Evolutionary conservation across 192 early-diverging fungal species (phyloP).

Genomic region (Linnemannia zychae): DNA sequence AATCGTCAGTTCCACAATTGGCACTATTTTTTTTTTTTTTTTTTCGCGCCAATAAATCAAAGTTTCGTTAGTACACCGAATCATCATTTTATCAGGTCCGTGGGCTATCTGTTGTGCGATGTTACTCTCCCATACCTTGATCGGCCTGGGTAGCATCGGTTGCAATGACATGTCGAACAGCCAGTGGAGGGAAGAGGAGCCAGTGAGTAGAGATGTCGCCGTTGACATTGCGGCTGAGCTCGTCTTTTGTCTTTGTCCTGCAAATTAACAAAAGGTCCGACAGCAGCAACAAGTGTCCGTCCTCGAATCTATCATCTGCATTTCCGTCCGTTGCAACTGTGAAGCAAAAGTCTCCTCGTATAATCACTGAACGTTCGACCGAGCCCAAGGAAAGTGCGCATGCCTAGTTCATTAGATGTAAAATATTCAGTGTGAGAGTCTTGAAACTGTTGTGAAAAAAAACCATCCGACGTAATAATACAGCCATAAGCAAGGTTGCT

Average conservation of each 20-base stretch:
- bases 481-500: neutral
- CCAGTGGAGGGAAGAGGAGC: conserved; percentile 64
- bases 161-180: conserved; percentile 56
- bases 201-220: conserved; percentile 35
- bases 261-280: conserved; percentile 62
- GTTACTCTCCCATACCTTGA: conserved; percentile 21
- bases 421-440: neutral
- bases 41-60: neutral
- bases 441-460: neutral
- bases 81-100: neutral
- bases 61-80: neutral
- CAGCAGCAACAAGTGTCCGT: conserved; percentile 57
- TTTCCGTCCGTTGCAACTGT: conserved; percentile 37
- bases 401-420: conserved; percentile 12
- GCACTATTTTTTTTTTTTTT: conserved; percentile 18
- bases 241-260: conserved; percentile 55
- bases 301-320: conserved; percentile 34
- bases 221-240: conserved; percentile 35
- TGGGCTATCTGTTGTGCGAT: too few relatives aligned
- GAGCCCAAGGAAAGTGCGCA: conserved; percentile 40
- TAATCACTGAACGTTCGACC: conserved; percentile 34
- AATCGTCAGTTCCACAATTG: conserved; percentile 40
- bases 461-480: too few relatives aligned
- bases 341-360: conserved; percentile 44
- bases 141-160: conserved; percentile 26